A percentile compares a stretch with the other conserved stretches of the same genome.
Conservation (phyloP, 148 eudicot genomes). For the Amaranthus hypochondriacus region DNA sequence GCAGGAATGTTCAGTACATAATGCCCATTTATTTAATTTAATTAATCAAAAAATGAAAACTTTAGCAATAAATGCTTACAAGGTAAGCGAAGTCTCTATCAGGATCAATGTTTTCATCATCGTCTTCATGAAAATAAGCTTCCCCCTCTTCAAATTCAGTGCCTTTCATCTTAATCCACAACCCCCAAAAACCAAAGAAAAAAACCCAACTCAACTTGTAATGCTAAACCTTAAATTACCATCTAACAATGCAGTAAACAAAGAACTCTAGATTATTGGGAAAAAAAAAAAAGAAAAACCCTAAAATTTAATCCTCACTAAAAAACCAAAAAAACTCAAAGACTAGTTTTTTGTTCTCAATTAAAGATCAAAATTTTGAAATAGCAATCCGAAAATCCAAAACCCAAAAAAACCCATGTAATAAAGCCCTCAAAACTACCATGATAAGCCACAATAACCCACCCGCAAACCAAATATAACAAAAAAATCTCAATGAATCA, state of each 20-base stretch:
- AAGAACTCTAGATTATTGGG: slow-evolving; percentile 11
- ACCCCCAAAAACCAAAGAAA: background rate
- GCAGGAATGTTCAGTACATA: background rate
- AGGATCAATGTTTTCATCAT: slow-evolving; percentile 45
- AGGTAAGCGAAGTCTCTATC: slow-evolving; percentile 41
- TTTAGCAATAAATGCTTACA: slow-evolving; percentile 30
- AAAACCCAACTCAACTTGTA: slow-evolving; percentile 18
- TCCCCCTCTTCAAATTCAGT: slow-evolving; percentile 42
- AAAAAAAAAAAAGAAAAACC: slow-evolving; percentile 14
- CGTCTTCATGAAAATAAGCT: slow-evolving; percentile 34
- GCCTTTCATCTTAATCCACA: slow-evolving; percentile 33
- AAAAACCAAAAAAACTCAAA: background rate
- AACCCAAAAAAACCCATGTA: slow-evolving; percentile 60
- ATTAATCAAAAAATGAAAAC: slow-evolving; percentile 7
- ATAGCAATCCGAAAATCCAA: slow-evolving; percentile 55
- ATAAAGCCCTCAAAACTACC: slow-evolving; percentile 47
- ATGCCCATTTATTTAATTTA: background rate
- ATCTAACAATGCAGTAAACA: slow-evolving; percentile 6
- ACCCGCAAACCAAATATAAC: slow-evolving; percentile 11
- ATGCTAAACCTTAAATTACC: slow-evolving; percentile 26
- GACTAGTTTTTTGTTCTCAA: slow-evolving; percentile 9
- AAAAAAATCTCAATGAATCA: slow-evolving; percentile 18
- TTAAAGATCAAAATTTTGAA: slow-evolving; percentile 20
- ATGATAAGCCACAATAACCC: slow-evolving; percentile 40
- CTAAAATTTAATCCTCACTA: slow-evolving; percentile 12